Evolutionary conservation across 225 moss, liverwort and hornwort genomes (phyloP).

Genomic region (Pseudoscleropodium purum): DNA sequence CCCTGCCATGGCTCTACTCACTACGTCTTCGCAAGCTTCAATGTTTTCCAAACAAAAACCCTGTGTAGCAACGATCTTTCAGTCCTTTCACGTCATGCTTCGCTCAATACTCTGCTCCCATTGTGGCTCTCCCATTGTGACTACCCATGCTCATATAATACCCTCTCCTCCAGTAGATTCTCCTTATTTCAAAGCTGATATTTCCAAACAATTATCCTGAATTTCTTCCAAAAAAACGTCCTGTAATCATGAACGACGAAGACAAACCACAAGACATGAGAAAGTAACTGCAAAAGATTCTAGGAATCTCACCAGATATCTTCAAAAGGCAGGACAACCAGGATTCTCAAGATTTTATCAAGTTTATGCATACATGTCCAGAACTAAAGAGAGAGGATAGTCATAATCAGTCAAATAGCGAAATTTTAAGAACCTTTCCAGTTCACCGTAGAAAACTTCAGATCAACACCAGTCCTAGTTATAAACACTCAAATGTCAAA

Average conservation of each 20-base stretch:
- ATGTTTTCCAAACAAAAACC: neutral
- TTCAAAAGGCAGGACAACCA: neutral
- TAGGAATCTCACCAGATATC: neutral
- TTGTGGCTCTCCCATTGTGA: neutral
- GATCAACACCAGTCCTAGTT: neutral
- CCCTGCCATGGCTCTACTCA: constrained; percentile 18
- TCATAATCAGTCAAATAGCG: neutral
- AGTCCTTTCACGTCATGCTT: neutral
- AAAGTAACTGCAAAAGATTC: neutral
- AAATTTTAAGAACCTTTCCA: neutral
- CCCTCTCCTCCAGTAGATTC: neutral
- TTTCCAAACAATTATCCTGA: neutral
- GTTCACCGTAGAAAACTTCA: no score
- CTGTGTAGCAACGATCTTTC: neutral
- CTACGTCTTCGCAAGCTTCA: neutral
- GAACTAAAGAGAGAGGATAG: neutral
- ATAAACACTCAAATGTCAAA: neutral
- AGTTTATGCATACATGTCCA: neutral
- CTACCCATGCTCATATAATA: neutral
- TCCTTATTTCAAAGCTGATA: neutral
- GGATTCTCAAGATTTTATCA: neutral
- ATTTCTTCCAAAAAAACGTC: neutral
- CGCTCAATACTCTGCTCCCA: neutral
- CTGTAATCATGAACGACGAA: neutral
- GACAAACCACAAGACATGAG: neutral